These are phyloP conservation scores for Coccomyxa subellipsoidea DNA, from an alignment of 163 green algal species.

Conservation along the genomic window DNA sequence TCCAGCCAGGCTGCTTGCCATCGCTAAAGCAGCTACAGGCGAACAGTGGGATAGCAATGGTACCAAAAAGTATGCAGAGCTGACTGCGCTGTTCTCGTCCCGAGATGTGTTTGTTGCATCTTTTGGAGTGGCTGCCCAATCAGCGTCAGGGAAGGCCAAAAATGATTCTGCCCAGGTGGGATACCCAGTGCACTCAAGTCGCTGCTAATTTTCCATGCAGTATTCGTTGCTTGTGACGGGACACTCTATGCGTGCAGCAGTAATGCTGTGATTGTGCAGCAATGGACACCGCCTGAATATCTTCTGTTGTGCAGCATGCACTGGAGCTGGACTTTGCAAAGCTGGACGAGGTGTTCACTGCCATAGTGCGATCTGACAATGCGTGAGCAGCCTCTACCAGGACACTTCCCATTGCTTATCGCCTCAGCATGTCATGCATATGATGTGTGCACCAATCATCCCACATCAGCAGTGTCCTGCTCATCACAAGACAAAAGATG, in stretches of 20 bases:
- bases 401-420: neutral
- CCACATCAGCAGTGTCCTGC: no score
- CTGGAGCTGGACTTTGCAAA: neutral
- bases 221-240: no score
- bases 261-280: neutral
- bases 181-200: neutral
- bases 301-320: neutral
- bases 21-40: neutral
- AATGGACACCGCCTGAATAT: neutral
- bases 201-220: no score
- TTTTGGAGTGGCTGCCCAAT: neutral
- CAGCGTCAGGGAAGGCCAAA: neutral
- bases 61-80: neutral
- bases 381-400: neutral
- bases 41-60: neutral
- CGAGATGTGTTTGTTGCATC: neutral
- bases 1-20: neutral
- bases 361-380: neutral
- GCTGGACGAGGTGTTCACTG: neutral
- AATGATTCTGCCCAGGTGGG: neutral
- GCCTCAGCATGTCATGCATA: neutral
- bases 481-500: no score
- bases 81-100: neutral
- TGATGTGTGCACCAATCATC: no score
- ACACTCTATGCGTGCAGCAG: no score